A percentile compares a stretch with the other conserved stretches of the same genome.
Conservation (phyloP, 2,329 filamentous ascomycete species). For the Achaetomium macrosporum region DNA sequence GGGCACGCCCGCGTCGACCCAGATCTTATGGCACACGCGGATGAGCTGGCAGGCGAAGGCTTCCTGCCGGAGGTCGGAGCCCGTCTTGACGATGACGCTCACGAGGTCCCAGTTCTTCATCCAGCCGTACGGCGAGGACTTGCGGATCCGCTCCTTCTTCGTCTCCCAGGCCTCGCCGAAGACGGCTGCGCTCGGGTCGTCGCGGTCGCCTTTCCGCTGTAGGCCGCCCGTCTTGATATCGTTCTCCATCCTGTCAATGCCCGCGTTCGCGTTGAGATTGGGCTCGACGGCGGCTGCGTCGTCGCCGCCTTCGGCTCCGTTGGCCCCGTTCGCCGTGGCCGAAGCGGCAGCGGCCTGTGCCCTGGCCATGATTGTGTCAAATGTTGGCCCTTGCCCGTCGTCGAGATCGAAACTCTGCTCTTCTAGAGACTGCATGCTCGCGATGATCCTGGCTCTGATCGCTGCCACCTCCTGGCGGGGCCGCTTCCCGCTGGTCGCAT, state of each 20-base stretch:
- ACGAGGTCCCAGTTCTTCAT: constrained; percentile 88
- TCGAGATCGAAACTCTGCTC: constrained; percentile 78
- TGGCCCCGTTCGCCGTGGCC: constrained; percentile 33
- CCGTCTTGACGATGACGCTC: constrained; percentile 83
- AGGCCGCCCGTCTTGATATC: constrained; percentile 82
- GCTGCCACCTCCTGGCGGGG: constrained; percentile 75
- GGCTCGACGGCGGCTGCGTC: constrained; percentile 48
- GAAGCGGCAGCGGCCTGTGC: constrained; percentile 42
- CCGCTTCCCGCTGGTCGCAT: constrained; percentile 72
- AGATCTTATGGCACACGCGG: constrained; percentile 73
- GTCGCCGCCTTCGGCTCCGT: constrained; percentile 38
- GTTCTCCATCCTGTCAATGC: constrained; percentile 81
- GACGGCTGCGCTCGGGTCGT: constrained; percentile 78
- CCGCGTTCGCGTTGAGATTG: constrained; percentile 61
- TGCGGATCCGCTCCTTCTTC: constrained; percentile 77
- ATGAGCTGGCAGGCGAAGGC: constrained; percentile 85
- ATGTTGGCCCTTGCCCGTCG: constrained; percentile 65
- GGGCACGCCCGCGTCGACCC: constrained; percentile 64
- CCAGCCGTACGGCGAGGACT: constrained; percentile 78
- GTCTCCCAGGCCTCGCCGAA: constrained; percentile 83
- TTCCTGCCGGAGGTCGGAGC: constrained; percentile 75
- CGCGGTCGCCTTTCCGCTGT: constrained; percentile 72
- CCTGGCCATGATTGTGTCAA: constrained; percentile 77
- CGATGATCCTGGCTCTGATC: constrained; percentile 80
- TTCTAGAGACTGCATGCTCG: constrained; percentile 82